phyloP scores from a whole-genome alignment of 2,329 filamentous ascomycete species.

The Fusarium lateritium region DNA sequence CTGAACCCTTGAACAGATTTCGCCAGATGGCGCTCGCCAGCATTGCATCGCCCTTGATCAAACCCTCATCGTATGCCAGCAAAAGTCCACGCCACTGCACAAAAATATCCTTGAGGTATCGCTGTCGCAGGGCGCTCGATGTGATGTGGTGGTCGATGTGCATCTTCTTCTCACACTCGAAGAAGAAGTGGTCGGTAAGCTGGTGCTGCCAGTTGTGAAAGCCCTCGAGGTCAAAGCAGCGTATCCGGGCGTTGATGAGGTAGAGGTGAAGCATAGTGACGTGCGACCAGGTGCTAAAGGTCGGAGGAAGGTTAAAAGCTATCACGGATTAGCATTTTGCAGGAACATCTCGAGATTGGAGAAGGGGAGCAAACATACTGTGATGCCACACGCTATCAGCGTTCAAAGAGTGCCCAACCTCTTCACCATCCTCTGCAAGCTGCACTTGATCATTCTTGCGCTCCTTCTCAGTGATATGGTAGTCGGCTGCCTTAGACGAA shows the following conservation, averaged over 20 bases:
- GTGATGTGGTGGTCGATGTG: conserved; percentile 81
- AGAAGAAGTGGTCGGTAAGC: conserved; percentile 95
- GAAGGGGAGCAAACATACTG: conserved; percentile 65
- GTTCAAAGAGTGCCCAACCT: conserved; percentile 72
- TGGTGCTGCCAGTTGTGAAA: conserved; percentile 88
- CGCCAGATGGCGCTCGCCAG: conserved; percentile 90
- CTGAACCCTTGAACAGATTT: conserved; percentile 85
- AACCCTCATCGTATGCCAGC: conserved; percentile 86
- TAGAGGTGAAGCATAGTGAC: conserved; percentile 98
- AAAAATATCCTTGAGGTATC: conserved; percentile 88
- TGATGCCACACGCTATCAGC: conserved; percentile 76
- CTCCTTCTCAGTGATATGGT: conserved; percentile 78
- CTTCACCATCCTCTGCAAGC: conserved; percentile 83
- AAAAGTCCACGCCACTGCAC: conserved; percentile 92
- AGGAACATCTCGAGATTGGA: too few species aligned
- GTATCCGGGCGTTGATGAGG: conserved; percentile 85
- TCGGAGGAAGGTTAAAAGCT: conserved; percentile 86
- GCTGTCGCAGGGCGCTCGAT: conserved; percentile 71
- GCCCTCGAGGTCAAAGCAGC: conserved; percentile 79
- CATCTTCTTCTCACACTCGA: conserved; percentile 88
- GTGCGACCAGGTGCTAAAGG: conserved; percentile 96
- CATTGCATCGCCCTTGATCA: conserved; percentile 82
- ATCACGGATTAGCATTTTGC: conserved; percentile 8
- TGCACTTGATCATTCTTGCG: conserved; percentile 77
- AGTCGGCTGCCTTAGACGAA: conserved; percentile 81